Conservation (phyloP, 2,329 filamentous ascomycete genomes). For the Magnaporthiopsis incrustans region DNA sequence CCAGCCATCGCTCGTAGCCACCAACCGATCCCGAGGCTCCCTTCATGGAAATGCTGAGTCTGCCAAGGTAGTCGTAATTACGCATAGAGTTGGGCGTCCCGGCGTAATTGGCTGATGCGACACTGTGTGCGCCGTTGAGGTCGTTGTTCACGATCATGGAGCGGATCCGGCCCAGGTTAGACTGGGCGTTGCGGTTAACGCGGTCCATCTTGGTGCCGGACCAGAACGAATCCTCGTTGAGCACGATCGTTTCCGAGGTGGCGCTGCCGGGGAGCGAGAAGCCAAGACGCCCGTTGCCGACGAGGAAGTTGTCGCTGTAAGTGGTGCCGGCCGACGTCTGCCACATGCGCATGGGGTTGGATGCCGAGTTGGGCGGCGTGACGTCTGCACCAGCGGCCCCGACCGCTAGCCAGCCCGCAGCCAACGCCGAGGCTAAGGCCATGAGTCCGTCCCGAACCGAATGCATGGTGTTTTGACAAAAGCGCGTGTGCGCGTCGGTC, state of each 20-base stretch:
- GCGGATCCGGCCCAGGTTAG: slow-evolving; percentile 24
- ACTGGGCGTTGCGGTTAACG: slow-evolving; percentile 21
- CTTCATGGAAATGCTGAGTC: background rate
- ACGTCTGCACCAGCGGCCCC: background rate
- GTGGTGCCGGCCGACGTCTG: background rate
- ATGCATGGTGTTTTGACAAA: background rate
- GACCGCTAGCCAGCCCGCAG: background rate
- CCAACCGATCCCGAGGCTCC: background rate
- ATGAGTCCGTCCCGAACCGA: background rate
- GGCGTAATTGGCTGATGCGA: slow-evolving; percentile 25
- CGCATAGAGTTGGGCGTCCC: slow-evolving; percentile 26
- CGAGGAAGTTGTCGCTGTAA: slow-evolving; percentile 28
- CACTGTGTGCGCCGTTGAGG: slow-evolving; percentile 25
- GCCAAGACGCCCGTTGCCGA: slow-evolving; percentile 32
- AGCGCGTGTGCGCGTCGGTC: background rate
- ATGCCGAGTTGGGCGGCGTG: background rate
- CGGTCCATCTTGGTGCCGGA: slow-evolving; percentile 29
- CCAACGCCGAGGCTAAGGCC: background rate
- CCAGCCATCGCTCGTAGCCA: slow-evolving; percentile 25
- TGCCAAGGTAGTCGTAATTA: slow-evolving; percentile 23
- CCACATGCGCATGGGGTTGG: slow-evolving; percentile 1
- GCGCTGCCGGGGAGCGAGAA: slow-evolving; percentile 30
- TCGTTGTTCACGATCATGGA: slow-evolving; percentile 24
- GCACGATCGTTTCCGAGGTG: slow-evolving; percentile 25
- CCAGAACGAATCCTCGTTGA: slow-evolving; percentile 34